These are phyloP conservation scores for Iberis pinnata DNA, from an alignment of 345 rosid genomes.

Conservation along the genomic window DNA sequence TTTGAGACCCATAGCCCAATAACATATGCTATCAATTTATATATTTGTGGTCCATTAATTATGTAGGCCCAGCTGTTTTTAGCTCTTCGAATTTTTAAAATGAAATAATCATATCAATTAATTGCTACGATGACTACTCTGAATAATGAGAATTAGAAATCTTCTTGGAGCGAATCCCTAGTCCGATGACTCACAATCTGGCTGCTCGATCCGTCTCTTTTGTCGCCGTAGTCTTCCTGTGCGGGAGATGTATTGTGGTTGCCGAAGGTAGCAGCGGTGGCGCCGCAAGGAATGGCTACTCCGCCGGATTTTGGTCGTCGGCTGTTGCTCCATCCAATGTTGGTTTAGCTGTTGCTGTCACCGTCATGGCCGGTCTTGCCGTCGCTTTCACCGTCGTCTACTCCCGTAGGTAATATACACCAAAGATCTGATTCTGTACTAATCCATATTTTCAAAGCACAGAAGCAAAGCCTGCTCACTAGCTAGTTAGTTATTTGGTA, in stretches of 20 bases:
- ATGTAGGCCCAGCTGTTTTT: too few species aligned
- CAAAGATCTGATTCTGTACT: slow-evolving; percentile 19
- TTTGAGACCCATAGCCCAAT: too few species aligned
- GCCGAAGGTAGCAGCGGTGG: slow-evolving; percentile 41
- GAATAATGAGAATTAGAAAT: too few species aligned
- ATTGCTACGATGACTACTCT: too few species aligned
- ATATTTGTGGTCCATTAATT: too few species aligned
- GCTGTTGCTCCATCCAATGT: slow-evolving; percentile 42
- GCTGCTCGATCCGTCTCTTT: slow-evolving; percentile 22
- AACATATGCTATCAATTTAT: too few species aligned
- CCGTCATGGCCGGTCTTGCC: slow-evolving; percentile 76
- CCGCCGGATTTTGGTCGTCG: slow-evolving; percentile 40
- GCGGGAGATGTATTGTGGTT: slow-evolving; percentile 42
- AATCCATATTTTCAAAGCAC: too few species aligned
- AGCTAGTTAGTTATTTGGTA: slow-evolving; percentile 8
- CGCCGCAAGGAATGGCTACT: slow-evolving; percentile 36
- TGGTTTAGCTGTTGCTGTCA: slow-evolving; percentile 52
- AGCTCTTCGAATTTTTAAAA: too few species aligned
- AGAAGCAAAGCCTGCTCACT: slow-evolving; percentile 14
- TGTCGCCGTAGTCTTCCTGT: slow-evolving; percentile 5
- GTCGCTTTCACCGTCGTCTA: slow-evolving; percentile 54
- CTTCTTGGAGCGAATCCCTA: slow-evolving; percentile 21
- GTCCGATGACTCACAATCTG: slow-evolving; percentile 33
- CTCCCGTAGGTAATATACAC: slow-evolving; percentile 52
- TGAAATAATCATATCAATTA: too few species aligned